Percentiles rank a stretch among this genome's conserved stretches.
phyloP scores from a whole-genome alignment of 2,329 filamentous ascomycete genomes.

The Aspergillus floridensis region DNA sequence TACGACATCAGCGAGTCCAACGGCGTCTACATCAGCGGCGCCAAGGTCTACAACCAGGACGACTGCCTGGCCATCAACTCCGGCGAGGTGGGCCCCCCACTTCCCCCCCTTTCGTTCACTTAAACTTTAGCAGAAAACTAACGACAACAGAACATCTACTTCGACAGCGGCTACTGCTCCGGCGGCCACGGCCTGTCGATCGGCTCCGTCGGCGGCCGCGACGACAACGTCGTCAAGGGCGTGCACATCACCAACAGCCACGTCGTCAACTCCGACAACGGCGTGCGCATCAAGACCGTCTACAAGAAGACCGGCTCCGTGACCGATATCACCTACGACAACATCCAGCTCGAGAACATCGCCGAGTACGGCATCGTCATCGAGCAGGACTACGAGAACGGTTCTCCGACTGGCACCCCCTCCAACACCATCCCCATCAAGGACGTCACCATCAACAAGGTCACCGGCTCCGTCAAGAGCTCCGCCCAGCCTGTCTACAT shows the following conservation, averaged over 20 bases:
- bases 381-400: slow-evolving; percentile 54
- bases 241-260: slow-evolving; percentile 51
- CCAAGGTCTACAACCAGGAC: slow-evolving; percentile 45
- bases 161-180: slow-evolving; percentile 36
- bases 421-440: slow-evolving; percentile 40
- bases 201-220: slow-evolving; percentile 45
- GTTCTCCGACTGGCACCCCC: slow-evolving; percentile 39
- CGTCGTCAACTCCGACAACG: slow-evolving; percentile 46
- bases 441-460: slow-evolving; percentile 35
- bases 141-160: slow-evolving; percentile 18
- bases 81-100: slow-evolving; percentile 17
- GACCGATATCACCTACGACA: slow-evolving; percentile 25
- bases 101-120: not conserved
- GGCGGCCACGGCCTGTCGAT: slow-evolving; percentile 36
- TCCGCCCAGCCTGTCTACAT: slow-evolving; percentile 36
- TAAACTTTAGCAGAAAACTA: not conserved
- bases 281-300: slow-evolving; percentile 42
- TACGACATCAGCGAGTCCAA: slow-evolving; percentile 49
- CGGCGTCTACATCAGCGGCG: slow-evolving; percentile 44
- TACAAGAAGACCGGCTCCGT: slow-evolving; percentile 35
- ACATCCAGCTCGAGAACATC: slow-evolving; percentile 50
- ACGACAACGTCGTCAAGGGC: slow-evolving; percentile 53
- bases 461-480: slow-evolving; percentile 32
- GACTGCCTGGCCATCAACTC: slow-evolving; percentile 36
- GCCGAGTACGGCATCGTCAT: slow-evolving; percentile 52